Evolutionary conservation across 371 early-diverging fungal species (phyloP), one percentile per base, ranked within the genome.

Genomic region (Vairimorpha apis): DNA sequence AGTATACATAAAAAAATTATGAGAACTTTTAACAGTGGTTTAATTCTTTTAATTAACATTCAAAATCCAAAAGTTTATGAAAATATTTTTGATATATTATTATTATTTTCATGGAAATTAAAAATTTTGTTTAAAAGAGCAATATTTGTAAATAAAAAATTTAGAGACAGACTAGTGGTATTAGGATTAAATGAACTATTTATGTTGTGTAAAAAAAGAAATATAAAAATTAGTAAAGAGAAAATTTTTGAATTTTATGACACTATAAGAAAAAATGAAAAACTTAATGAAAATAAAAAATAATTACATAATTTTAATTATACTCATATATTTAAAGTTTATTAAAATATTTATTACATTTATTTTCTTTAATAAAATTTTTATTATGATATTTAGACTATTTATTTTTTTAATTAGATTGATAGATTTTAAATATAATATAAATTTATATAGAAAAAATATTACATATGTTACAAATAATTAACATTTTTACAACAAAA

Each of bases 61-160:
- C n/a, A 21, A 14, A 79, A 79, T 58, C 12, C 21, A 16, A 76
- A 70, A 32, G 51, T 51, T n/a, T 76, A 65, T 59, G 70, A 79
- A 37, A 72, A 72, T 47, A 69, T 79, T 37, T 79, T 67, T 67
- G 79, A 79, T 65, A 44, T 44, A 30, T 67, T 79, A 32, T 35
- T 72, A 0, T 55, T 72, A 30, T 74, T 13, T 33, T 47, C 25
- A 10, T 60, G 51, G 32, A 67, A 56, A 63, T 12, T 72, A 32
- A 37, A 53, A 32, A 49, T 73, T 14, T 41, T 76, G n/a, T 68
- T 70, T 30, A 56, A 35, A 21, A 72, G 76, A 63, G 44, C 47
- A 27, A 32, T 47, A 16, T 79, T 79, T 76, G 65, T 79, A 14
- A 79, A 79, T 49, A 44, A 23, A 14, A 55, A 63, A 8, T 79